phyloP scores from a whole-genome alignment of 2,329 filamentous ascomycete genomes.

The Cladosporium sp. region DNA sequence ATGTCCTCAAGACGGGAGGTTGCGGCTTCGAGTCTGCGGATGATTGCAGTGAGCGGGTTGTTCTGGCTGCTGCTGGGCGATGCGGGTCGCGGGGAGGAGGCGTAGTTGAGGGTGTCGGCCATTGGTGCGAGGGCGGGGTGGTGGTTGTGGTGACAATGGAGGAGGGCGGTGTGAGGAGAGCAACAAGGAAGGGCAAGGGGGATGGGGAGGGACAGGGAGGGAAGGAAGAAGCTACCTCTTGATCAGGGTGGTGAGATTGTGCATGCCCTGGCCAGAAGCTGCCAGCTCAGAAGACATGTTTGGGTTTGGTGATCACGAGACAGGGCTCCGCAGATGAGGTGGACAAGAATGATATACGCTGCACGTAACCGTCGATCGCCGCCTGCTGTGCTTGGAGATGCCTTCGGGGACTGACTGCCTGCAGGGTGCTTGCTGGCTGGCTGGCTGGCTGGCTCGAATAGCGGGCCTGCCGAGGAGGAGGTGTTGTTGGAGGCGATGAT shows the following conservation, averaged over 20 bases:
- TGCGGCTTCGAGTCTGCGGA: slow-evolving; percentile 85
- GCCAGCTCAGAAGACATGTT: slow-evolving; percentile 17
- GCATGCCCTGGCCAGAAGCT: slow-evolving; percentile 63
- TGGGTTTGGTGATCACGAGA: slow-evolving; percentile 13
- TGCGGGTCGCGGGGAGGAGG: slow-evolving; percentile 21
- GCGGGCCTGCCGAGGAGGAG: neutral
- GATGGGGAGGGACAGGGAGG: neutral
- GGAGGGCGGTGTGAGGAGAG: neutral
- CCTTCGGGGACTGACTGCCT: neutral
- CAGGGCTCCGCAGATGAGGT: neutral
- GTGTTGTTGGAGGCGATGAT: neutral
- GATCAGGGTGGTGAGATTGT: slow-evolving; percentile 95
- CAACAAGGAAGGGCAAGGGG: slow-evolving; percentile 18
- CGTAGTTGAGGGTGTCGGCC: slow-evolving; percentile 23
- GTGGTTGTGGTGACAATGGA: neutral
- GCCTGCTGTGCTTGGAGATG: neutral
- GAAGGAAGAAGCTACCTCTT: slow-evolving; percentile 67
- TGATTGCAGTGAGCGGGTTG: slow-evolving; percentile 51
- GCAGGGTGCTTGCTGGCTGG: neutral
- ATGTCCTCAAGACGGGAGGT: slow-evolving; percentile 97
- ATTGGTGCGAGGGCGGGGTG: slow-evolving; percentile 14
- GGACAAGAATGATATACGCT: neutral
- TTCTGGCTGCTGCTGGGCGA: slow-evolving; percentile 24
- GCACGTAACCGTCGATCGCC: slow-evolving; percentile 17
- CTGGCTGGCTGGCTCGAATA: slow-evolving; percentile 3